These are phyloP conservation scores for Cryphonectria nitschkei DNA, from an alignment of 2,329 filamentous ascomycete genomes.

Conservation along the genomic window DNA sequence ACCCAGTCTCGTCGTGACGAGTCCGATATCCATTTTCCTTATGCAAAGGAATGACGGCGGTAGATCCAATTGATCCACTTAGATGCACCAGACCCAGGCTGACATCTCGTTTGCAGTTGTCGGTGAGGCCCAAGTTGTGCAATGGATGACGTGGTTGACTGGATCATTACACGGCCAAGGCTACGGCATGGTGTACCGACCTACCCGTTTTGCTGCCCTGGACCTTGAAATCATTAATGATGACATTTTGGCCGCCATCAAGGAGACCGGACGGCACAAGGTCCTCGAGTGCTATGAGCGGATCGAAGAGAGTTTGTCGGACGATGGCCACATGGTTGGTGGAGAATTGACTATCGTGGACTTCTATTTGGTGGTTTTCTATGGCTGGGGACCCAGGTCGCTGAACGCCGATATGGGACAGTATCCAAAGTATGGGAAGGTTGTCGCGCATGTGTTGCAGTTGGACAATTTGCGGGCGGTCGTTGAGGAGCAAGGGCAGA, in stretches of 20 bases:
- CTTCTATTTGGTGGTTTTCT: constrained; percentile 24
- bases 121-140: constrained; percentile 34
- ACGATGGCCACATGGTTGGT: constrained; percentile 13
- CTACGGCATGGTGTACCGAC: constrained; percentile 35
- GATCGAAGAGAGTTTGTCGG: constrained; percentile 17
- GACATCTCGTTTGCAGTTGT: constrained; percentile 14
- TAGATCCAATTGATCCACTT: background rate
- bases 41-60: too few species aligned
- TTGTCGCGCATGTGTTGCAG: background rate
- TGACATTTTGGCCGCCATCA: constrained; percentile 32
- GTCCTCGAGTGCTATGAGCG: constrained; percentile 30
- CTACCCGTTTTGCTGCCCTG: constrained; percentile 33
- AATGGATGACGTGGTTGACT: constrained; percentile 42
- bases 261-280: constrained; percentile 26
- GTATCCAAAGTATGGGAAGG: background rate
- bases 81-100: background rate
- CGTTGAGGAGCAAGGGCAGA: constrained; percentile 8
- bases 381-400: background rate
- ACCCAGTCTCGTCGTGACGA: background rate
- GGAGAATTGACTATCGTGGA: constrained; percentile 33
- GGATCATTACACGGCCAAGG: constrained; percentile 39
- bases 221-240: constrained; percentile 30
- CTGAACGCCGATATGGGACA: background rate
- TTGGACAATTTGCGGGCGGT: background rate
- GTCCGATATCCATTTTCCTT: background rate